phyloP scores from a whole-genome alignment of 2,329 filamentous ascomycete species.

The Escovopsis sp. region DNA sequence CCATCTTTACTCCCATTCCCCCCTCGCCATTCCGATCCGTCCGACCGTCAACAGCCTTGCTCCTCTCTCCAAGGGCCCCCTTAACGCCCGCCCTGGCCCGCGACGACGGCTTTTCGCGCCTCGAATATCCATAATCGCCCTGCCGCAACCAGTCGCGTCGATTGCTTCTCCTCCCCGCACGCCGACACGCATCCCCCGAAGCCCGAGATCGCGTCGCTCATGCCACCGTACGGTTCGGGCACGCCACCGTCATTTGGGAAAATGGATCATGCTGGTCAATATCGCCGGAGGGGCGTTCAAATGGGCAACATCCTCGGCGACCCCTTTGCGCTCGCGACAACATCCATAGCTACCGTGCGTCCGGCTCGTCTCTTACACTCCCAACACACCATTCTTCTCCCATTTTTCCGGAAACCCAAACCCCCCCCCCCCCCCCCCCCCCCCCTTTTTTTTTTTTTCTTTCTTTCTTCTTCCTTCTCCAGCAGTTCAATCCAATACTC shows the following conservation, averaged over 20 bases:
- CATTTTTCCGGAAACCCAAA: neutral
- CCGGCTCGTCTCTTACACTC: constrained; percentile 11
- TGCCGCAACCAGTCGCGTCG: neutral
- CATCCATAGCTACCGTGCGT: constrained; percentile 79
- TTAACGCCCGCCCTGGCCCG: too few relatives aligned
- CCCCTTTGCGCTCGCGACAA: constrained; percentile 86
- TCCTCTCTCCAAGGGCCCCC: too few relatives aligned
- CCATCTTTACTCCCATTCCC: too few relatives aligned
- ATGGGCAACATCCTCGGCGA: constrained; percentile 88
- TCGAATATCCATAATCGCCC: too few relatives aligned
- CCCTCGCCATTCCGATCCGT: too few relatives aligned
- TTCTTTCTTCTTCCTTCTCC: too few relatives aligned
- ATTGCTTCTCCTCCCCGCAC: too few relatives aligned
- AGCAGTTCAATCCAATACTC: too few relatives aligned
- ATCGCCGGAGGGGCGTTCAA: constrained; percentile 50
- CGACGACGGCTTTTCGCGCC: neutral
- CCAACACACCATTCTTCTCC: neutral
- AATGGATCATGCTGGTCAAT: constrained; percentile 58
- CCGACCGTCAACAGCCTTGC: too few relatives aligned
- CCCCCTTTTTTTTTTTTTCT: neutral
- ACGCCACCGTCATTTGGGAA: constrained; percentile 62
- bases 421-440: too few relatives aligned
- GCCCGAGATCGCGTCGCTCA: constrained; percentile 29
- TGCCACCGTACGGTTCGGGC: constrained; percentile 61
- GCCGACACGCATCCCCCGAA: neutral